phyloP scores from a whole-genome alignment of 768 basidiomycete genomes.

The Naematelia encephala region DNA sequence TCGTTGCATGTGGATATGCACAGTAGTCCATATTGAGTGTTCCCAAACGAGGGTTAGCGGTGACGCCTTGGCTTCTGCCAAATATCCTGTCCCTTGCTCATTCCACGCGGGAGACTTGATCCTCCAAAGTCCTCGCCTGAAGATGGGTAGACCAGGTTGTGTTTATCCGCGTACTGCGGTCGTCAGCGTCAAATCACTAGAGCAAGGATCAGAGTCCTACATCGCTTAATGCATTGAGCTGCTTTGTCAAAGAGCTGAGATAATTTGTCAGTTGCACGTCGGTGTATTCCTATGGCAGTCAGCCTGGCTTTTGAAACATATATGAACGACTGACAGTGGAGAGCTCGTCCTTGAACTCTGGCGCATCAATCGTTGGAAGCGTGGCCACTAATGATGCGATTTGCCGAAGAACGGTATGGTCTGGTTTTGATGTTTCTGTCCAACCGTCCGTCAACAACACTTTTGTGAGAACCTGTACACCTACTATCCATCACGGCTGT shows the following conservation, averaged over 20 bases:
- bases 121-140: slow-evolving; percentile 4
- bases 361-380: slow-evolving; percentile 79
- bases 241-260: slow-evolving; percentile 82
- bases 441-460: slow-evolving; percentile 5
- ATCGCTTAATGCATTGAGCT: slow-evolving; percentile 80
- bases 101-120: not conserved
- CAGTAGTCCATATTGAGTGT: no score
- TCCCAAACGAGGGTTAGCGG: not conserved
- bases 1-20: no score
- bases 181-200: slow-evolving; percentile 6
- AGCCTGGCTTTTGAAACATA: slow-evolving; percentile 4
- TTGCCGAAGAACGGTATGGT: slow-evolving; percentile 77
- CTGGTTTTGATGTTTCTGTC: slow-evolving; percentile 67
- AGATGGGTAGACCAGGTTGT: slow-evolving; percentile 7
- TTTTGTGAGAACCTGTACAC: slow-evolving; percentile 18
- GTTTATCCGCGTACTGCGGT: slow-evolving; percentile 15
- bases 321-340: slow-evolving; percentile 61
- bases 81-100: not conserved
- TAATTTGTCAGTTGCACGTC: slow-evolving; percentile 91
- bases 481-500: slow-evolving; percentile 68
- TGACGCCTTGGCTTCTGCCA: not conserved
- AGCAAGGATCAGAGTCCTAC: slow-evolving; percentile 55
- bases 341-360: slow-evolving; percentile 81
- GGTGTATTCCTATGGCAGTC: slow-evolving; percentile 72
- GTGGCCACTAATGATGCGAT: slow-evolving; percentile 82